phyloP scores from a whole-genome alignment of 2,329 filamentous ascomycete genomes.

The Fusarium sp. region DNA sequence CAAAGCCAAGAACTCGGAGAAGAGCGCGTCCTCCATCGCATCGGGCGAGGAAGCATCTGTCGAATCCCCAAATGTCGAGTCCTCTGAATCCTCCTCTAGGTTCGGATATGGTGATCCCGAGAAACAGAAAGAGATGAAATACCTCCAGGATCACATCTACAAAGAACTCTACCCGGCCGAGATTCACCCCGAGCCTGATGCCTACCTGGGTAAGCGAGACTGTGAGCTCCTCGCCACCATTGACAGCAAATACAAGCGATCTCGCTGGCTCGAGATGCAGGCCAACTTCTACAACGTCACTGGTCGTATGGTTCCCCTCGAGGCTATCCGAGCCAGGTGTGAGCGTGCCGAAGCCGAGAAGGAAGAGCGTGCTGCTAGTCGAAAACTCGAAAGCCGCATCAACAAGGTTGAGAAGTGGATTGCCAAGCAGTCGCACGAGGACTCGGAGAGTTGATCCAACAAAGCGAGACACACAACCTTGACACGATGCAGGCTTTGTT shows the following conservation, averaged over 20 bases:
- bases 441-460: constrained; percentile 5
- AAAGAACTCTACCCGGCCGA: constrained; percentile 51
- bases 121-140: constrained; percentile 47
- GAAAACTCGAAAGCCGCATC: constrained; percentile 9
- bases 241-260: constrained; percentile 53
- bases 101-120: constrained; percentile 40
- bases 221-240: constrained; percentile 56
- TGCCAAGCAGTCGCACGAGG: constrained; percentile 6
- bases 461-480: neutral
- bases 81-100: constrained; percentile 28
- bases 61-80: constrained; percentile 41
- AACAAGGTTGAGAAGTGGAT: constrained; percentile 46
- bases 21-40: constrained; percentile 23
- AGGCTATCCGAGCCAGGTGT: constrained; percentile 56
- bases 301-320: constrained; percentile 58
- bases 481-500: constrained; percentile 3
- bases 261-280: constrained; percentile 61
- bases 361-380: constrained; percentile 13
- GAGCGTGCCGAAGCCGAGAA: constrained; percentile 49
- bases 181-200: constrained; percentile 43
- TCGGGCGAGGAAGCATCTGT: constrained; percentile 52
- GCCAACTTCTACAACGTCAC: constrained; percentile 62
- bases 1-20: constrained; percentile 29
- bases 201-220: constrained; percentile 51
- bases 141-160: constrained; percentile 54